phyloP scores from a whole-genome alignment of 2,329 filamentous ascomycete genomes.

The Cladosporium oxysporum region DNA sequence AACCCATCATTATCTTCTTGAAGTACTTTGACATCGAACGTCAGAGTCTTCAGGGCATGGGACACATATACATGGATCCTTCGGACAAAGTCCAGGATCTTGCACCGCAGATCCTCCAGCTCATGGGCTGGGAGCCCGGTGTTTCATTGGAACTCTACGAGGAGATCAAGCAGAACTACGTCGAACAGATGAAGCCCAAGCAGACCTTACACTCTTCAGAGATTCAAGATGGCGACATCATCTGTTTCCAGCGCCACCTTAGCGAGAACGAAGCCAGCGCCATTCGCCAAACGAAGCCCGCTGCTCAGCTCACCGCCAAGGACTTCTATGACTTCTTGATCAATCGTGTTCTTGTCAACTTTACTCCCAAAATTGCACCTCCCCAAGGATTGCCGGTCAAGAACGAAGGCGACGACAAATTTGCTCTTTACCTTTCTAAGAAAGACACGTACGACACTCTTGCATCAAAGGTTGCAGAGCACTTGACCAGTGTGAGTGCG shows the following conservation, averaged over 20 bases:
- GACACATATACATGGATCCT: slow-evolving; percentile 83
- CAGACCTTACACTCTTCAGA: slow-evolving; percentile 87
- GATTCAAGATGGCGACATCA: slow-evolving; percentile 94
- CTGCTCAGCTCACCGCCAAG: slow-evolving; percentile 32
- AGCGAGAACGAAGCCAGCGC: slow-evolving; percentile 40
- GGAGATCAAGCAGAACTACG: slow-evolving; percentile 98
- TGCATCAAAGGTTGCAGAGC: slow-evolving; percentile 76
- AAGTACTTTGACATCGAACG: slow-evolving; percentile 84
- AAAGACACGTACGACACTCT: slow-evolving; percentile 91
- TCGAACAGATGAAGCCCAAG: slow-evolving; percentile 90
- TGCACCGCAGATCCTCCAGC: slow-evolving; percentile 71
- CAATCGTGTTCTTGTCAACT: slow-evolving; percentile 77
- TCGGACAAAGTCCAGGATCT: slow-evolving; percentile 87
- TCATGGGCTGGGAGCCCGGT: slow-evolving; percentile 84
- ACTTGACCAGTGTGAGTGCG: slow-evolving; percentile 52
- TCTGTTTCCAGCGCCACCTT: slow-evolving; percentile 80
- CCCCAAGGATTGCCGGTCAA: slow-evolving; percentile 35
- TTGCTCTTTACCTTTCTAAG: slow-evolving; percentile 76
- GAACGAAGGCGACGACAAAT: slow-evolving; percentile 60
- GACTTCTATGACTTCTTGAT: slow-evolving; percentile 88
- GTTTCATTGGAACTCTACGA: slow-evolving; percentile 75
- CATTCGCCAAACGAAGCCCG: slow-evolving; percentile 32
- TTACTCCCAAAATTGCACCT: slow-evolving; percentile 63
- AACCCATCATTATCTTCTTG: slow-evolving; percentile 79
- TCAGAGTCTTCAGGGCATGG: slow-evolving; percentile 74